Evolutionary conservation across 768 basidiomycete species (phyloP).

Genomic region (Termitomyces titanicus): DNA sequence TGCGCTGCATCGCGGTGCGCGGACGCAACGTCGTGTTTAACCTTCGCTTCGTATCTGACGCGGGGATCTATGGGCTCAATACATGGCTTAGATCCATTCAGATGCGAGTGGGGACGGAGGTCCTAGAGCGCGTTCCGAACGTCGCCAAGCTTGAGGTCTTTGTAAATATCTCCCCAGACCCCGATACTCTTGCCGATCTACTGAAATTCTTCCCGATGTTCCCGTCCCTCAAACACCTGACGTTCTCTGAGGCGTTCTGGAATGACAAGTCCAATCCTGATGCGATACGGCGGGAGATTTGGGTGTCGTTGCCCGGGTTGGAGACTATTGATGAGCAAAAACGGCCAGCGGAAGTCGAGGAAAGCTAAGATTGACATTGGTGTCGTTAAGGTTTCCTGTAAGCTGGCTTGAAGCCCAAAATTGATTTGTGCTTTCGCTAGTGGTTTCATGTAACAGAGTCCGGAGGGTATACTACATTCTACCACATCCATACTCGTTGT

Average conservation of each 20-base stretch:
- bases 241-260: constrained; percentile 1
- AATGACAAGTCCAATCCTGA: background rate
- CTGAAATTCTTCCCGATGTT: constrained; percentile 3
- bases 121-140: background rate
- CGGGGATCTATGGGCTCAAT: constrained; percentile 1
- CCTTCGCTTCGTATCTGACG: constrained; percentile 5
- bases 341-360: background rate
- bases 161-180: background rate
- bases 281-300: background rate
- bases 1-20: constrained; percentile 1
- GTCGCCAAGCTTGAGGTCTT: constrained; percentile 1
- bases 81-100: background rate
- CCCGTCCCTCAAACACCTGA: background rate
- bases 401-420: too few species aligned
- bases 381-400: background rate
- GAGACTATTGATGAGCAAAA: constrained; percentile 1
- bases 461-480: too few species aligned
- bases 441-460: background rate
- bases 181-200: background rate
- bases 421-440: background rate
- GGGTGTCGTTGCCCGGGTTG: background rate
- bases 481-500: too few species aligned
- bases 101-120: background rate
- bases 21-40: background rate
- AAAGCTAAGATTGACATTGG: background rate